Base-by-base conservation (phyloP, 1,284 basidiomycete species). In the Mycosarcoma mackinlayi region DNA sequence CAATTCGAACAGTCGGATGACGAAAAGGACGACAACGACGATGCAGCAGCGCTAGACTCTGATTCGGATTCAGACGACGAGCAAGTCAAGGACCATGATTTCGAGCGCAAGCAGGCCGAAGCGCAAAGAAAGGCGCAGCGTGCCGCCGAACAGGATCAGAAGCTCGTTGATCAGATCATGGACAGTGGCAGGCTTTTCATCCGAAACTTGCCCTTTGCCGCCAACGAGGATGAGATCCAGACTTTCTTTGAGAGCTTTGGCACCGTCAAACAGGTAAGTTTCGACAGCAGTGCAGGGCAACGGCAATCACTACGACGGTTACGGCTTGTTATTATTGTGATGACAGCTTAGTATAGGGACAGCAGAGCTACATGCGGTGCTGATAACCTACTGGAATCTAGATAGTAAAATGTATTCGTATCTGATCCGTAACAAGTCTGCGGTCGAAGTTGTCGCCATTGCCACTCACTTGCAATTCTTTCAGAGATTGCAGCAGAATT, bases 171-270 rank as follows among this genome's bases (percentile, higher is more conserved):
- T 67, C 89, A 88, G 0, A 93, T 97, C 55, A 85, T 91, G 23
- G 87, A 88, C 57, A 93, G 92, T 0, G 88, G 89, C 0, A 89
- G 95, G 1, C 85, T 98, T 5, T 98, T 98, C 80, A 85, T 98
- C 6, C 92, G 95, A 13, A 98, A 98, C 81, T 84, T 98, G 18
- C 87, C 94, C 0, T 98, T 93, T 79, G 87, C 90, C 0, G 92
- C 92, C 57, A 90, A 89, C 1, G 88, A 91, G 30, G 85, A 86
- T 4, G 92, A 96, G 49, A 83, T 98, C 3, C 81, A 84, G 7
- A 85, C 86, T n/a, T 85, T 89, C 6, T 94, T 95, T 81, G 83
- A 84, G 9, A 84, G 86, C 0, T 92, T 88, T 81, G 94, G 94
- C 8, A 85, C 87, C 39, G 82, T 97, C 40, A 87, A 73, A 27